Evolutionary conservation across 192 early-diverging fungal genomes (phyloP).

Genomic region (Cetraspora pellucida): DNA sequence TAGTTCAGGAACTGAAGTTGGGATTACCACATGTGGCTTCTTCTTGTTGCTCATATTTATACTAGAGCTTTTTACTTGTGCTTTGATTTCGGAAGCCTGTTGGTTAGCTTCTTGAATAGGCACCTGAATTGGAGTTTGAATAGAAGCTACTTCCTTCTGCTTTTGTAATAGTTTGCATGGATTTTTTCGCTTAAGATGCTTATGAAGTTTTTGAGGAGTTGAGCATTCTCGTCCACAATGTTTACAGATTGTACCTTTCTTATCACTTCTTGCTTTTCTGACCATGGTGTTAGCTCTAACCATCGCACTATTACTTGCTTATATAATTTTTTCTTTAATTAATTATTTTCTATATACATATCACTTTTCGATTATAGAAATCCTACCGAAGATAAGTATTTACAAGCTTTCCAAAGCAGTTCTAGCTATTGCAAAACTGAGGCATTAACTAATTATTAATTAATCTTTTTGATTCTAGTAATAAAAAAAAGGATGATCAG

Average conservation of each 20-base stretch:
- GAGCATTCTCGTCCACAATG: no score
- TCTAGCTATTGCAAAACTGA: background rate
- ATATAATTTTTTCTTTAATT: background rate
- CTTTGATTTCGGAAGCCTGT: no score
- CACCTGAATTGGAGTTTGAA: no score
- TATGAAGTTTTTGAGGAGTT: no score
- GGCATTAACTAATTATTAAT: background rate
- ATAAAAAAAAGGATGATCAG: background rate
- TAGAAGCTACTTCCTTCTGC: no score
- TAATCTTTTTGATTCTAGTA: background rate
- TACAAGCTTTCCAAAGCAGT: background rate
- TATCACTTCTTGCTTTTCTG: no score
- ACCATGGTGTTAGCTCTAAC: conserved; percentile 21
- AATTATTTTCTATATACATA: background rate
- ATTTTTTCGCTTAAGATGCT: no score
- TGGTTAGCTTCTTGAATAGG: no score
- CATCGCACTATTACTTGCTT: background rate
- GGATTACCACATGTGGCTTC: background rate
- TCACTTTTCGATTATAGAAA: background rate
- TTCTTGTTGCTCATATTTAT: no score
- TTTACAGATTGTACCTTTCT: no score
- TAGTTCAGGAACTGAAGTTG: background rate
- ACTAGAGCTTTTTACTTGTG: no score
- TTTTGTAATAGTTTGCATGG: no score
- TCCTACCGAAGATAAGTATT: background rate